Evolutionary conservation across 169 alveolate species (phyloP), one percentile per base, ranked within the genome.

Genomic region (Plasmodium berghei): DNA sequence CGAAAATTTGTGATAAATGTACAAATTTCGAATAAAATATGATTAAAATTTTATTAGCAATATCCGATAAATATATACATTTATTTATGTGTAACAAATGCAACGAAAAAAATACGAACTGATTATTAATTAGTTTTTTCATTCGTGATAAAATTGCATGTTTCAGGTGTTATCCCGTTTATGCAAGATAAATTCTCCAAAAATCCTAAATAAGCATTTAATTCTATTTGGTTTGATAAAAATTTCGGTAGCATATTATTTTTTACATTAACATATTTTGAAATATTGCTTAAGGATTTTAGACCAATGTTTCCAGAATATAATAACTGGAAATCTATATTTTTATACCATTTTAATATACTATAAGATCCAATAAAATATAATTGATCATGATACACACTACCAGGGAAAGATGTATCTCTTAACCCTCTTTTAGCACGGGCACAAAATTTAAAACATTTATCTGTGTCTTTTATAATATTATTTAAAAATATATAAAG

Each of bases 281-380:
- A 59, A 61, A 74, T 64, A 26, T 49, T 61, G 28, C 34, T 61
- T 74, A 74, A 64, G 56, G 54, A 61, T 52, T 52, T 61, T 74
- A 74, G 62, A n/a, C 88, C 88, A 20, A 74, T 74, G 28, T 74
- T 74, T 26, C 88, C 88, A 10, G 88, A 74, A 74, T 74, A 74
- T 54, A 74, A 64, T 46, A 74, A 74, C 10, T 48, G 88, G 9
- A 74, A 74, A 66, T 74, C 62, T 9, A 74, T 74, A 61, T 26
- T 74, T 34, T 61, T 74, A 66, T 61, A 26, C 88, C 88, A 74
- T 54, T 74, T 74, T 74, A 74, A 59, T 63, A 74, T 74, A 46
- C 88, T 74, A 16, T 74, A 74, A n/a, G 92, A 73, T 18, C 92
- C 92, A 24, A 87, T 64, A 62, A 87, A 87, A 61, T 87, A 87